Evolutionary conservation across 2,329 filamentous ascomycete species (phyloP), one percentile per base, ranked within the genome.

Genomic region (Coleophoma cylindrospora): DNA sequence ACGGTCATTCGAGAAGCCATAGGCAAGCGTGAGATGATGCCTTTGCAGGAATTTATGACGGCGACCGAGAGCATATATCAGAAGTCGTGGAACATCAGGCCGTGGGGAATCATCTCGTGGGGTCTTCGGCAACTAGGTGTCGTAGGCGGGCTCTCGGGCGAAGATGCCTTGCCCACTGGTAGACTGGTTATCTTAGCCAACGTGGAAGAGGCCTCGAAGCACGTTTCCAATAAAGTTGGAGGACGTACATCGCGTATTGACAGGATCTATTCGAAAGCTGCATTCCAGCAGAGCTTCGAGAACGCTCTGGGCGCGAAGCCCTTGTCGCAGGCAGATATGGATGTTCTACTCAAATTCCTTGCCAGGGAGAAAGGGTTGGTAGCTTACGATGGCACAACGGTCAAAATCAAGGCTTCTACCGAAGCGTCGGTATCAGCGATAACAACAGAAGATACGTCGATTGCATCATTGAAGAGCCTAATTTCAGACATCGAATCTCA

Each of bases 381-480:
- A 34, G 74, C 70, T 45, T 83, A 75, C 59, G 84, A 90, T 61
- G 81, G 79, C 4, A 70, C 82, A 56, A 89, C 84, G 0, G 77
- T 99, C 58, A 91, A 88, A 64, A 84, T 97, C 66, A 86, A 81
- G 59, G 68, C 69, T 0, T 65, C 77, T 0, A 72, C 74, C 3
- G 75, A 80, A 47, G 68, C 71, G 41, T 52, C 63, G 1, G 59
- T 60, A 0, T 57, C 64, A 1, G 62, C 68, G 1, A 85, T 97
- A 56, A 88, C 87, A 1, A 74, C 84, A 50, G 86, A 95, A 60
- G 94, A 99, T 69, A 73, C 75, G 4, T 87, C 89, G 1, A 89
- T 96, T 54, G 91, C 91, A 1, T 87, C 87, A 15, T 79, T 99
- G 10, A 92, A 91, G 62, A 82, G 87, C 22, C 76, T 96, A 11